These are phyloP conservation scores for Sedum album DNA, from an alignment of 164 flowering plant species.

Conservation along the genomic window DNA sequence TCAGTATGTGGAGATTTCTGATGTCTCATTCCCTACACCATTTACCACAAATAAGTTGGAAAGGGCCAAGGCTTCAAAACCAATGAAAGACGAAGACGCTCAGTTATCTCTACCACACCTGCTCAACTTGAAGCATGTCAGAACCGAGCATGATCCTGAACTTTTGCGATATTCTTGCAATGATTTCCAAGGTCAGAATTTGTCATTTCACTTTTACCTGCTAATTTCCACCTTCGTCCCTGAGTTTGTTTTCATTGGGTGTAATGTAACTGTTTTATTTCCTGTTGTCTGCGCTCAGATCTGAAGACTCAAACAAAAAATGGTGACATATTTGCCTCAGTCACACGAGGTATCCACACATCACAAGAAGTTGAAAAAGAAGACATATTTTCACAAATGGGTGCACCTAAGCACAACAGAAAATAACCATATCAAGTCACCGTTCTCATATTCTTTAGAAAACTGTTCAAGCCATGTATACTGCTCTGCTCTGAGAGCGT, in stretches of 20 bases:
- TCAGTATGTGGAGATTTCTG: slow-evolving; percentile 79
- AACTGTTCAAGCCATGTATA: too few species aligned
- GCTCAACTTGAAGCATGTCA: slow-evolving; percentile 20
- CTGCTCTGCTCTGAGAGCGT: too few species aligned
- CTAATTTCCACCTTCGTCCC: background rate
- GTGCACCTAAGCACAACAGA: slow-evolving; percentile 30
- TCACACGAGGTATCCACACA: slow-evolving; percentile 16
- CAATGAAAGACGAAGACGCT: slow-evolving; percentile 11
- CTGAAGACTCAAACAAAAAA: slow-evolving; percentile 18
- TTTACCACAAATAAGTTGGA: background rate
- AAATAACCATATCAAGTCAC: too few species aligned
- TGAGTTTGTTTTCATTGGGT: too few species aligned
- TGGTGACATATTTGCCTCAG: slow-evolving; percentile 25
- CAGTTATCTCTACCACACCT: slow-evolving; percentile 17
- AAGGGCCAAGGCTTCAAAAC: background rate
- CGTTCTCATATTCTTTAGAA: too few species aligned
- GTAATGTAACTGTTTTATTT: background rate
- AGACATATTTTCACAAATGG: slow-evolving; percentile 47
- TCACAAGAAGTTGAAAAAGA: slow-evolving; percentile 35
- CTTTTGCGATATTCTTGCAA: slow-evolving; percentile 19
- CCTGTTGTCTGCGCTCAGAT: slow-evolving; percentile 22
- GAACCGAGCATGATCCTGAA: slow-evolving; percentile 10
- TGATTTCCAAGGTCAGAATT: slow-evolving; percentile 35
- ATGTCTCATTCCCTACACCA: slow-evolving; percentile 50
- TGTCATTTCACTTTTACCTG: background rate